These are phyloP conservation scores for Fusarium circinatum DNA, from an alignment of 2,329 filamentous ascomycete species.

Conservation along the genomic window DNA sequence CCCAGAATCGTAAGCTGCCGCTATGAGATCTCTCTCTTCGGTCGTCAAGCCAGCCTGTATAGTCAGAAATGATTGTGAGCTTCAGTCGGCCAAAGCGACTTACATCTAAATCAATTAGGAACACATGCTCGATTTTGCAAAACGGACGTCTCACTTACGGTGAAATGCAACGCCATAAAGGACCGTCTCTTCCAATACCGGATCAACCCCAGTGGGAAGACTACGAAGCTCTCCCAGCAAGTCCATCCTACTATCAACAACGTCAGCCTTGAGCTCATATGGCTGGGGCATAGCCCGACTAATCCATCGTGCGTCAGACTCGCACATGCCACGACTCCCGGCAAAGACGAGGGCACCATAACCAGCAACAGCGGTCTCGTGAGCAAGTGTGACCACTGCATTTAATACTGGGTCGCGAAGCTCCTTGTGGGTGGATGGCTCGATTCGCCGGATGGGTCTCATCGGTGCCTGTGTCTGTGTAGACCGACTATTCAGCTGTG, in stretches of 20 bases:
- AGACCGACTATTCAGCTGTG: slow-evolving; percentile 55
- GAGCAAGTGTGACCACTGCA: slow-evolving; percentile 74
- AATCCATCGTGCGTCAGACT: slow-evolving; percentile 74
- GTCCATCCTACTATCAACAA: slow-evolving; percentile 70
- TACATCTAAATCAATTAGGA: slow-evolving; percentile 50
- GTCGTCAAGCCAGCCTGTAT: slow-evolving; percentile 72
- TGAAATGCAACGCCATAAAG: slow-evolving; percentile 78
- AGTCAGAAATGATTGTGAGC: slow-evolving; percentile 35
- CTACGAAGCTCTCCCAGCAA: slow-evolving; percentile 73
- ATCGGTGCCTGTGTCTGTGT: slow-evolving; percentile 49
- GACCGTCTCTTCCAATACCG: slow-evolving; percentile 71
- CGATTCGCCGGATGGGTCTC: slow-evolving; percentile 60
- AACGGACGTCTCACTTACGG: slow-evolving; percentile 53
- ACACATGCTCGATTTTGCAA: not conserved
- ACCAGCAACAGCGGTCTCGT: slow-evolving; percentile 74
- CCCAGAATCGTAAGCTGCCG: slow-evolving; percentile 75
- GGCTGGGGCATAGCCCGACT: slow-evolving; percentile 70
- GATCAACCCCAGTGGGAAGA: slow-evolving; percentile 73
- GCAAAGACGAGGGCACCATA: slow-evolving; percentile 81
- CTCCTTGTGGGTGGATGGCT: slow-evolving; percentile 67
- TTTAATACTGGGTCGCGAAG: slow-evolving; percentile 74
- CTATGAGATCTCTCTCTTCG: slow-evolving; percentile 79
- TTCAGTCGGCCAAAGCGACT: slow-evolving; percentile 23
- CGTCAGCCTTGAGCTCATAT: slow-evolving; percentile 55
- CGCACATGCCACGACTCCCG: slow-evolving; percentile 73